Conservation (phyloP, 176 grass and related monocot species). For the Oryza brachyantha region DNA sequence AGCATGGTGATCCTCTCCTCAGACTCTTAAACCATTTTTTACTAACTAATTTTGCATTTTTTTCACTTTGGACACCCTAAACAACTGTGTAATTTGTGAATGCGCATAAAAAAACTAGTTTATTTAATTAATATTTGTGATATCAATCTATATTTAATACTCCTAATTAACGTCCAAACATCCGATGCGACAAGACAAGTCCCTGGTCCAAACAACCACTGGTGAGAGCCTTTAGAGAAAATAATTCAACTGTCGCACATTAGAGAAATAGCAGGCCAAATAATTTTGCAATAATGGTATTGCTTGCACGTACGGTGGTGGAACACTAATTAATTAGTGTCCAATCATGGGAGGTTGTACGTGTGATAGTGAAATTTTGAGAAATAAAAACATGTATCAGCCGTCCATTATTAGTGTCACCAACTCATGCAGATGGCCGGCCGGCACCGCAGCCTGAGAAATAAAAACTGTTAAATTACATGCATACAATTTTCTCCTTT, state of each 20-base stretch:
- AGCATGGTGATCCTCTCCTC: neutral
- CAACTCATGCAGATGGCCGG: constrained; percentile 24
- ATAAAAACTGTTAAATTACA: neutral
- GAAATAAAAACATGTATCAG: neutral
- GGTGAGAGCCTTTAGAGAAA: neutral
- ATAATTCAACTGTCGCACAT: neutral
- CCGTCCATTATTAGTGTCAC: constrained; percentile 24
- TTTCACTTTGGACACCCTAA: too few species aligned
- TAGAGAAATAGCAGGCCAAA: neutral
- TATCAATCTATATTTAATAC: too few species aligned
- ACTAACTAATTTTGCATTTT: too few species aligned
- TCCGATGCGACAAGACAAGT: too few species aligned
- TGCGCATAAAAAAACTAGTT: too few species aligned
- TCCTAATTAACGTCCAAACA: too few species aligned
- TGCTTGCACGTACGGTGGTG: neutral
- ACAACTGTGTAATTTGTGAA: too few species aligned
- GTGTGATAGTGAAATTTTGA: constrained; percentile 40
- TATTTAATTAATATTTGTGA: too few species aligned
- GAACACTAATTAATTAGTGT: neutral
- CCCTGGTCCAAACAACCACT: too few species aligned
- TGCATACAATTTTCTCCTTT: constrained; percentile 36
- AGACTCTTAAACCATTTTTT: too few species aligned
- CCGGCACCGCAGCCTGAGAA: constrained; percentile 30
- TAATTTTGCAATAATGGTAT: neutral
- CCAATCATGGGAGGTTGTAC: constrained; percentile 32